phyloP scores from a whole-genome alignment of 192 early-diverging fungal genomes.

The Haplosporangium gracile region DNA sequence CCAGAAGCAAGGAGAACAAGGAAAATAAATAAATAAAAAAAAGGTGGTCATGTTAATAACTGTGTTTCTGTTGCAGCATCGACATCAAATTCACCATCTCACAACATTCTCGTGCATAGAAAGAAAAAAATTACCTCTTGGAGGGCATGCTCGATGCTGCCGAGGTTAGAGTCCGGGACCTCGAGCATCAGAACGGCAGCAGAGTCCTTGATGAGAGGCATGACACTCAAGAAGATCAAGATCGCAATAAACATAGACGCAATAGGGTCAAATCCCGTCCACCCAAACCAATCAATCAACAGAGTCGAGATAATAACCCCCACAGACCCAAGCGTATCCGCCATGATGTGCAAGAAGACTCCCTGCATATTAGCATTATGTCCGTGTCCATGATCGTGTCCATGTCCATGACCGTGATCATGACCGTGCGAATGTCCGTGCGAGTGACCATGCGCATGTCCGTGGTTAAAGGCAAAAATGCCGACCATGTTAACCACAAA shows the following conservation, averaged over 20 bases:
- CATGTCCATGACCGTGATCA: constrained; percentile 71
- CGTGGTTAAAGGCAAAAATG: constrained; percentile 93
- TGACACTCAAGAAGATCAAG: constrained; percentile 87
- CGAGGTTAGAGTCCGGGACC: constrained; percentile 55
- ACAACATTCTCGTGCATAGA: background rate
- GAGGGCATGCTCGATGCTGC: constrained; percentile 61
- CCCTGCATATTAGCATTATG: constrained; percentile 93
- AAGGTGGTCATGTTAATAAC: too few relatives aligned
- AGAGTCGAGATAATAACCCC: constrained; percentile 97
- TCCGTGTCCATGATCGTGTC: constrained; percentile 69
- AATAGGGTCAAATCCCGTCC: constrained; percentile 96
- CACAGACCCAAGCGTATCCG: constrained; percentile 95
- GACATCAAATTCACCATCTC: too few relatives aligned
- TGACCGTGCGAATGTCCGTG: constrained; percentile 67
- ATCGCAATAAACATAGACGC: constrained; percentile 93
- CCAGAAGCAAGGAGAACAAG: background rate
- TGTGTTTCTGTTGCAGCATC: background rate
- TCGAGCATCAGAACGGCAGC: constrained; percentile 68
- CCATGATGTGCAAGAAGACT: constrained; percentile 94
- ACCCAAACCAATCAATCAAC: constrained; percentile 89
- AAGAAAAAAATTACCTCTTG: constrained; percentile 45
- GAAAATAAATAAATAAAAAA: background rate
- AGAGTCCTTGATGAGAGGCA: constrained; percentile 86
- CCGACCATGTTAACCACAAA: constrained; percentile 94
- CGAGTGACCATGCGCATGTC: constrained; percentile 73